A percentile compares a stretch with the other conserved stretches of the same genome.
Evolutionary conservation across 345 rosid species (phyloP).

Genomic region (Kernera saxatilis): DNA sequence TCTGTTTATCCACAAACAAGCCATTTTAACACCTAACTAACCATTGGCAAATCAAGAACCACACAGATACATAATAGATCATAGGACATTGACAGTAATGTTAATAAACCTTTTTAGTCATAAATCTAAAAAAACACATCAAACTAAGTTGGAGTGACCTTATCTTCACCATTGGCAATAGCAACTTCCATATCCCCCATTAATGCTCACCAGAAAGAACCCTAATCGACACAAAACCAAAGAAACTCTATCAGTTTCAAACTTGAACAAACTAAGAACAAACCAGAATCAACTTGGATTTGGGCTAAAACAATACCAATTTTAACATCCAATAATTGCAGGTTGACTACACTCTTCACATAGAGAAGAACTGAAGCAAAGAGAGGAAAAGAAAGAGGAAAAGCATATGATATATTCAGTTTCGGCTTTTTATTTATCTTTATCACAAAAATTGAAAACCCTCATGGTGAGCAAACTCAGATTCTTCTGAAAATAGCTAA

Average conservation of each 20-base stretch:
- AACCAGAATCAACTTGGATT: neutral
- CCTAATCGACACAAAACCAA: slow-evolving; percentile 27
- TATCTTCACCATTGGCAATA: slow-evolving; percentile 35
- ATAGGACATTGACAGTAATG: slow-evolving; percentile 8
- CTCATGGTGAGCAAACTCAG: slow-evolving; percentile 37
- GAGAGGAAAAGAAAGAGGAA: slow-evolving; percentile 14
- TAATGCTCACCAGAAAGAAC: slow-evolving; percentile 12
- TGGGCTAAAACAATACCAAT: neutral
- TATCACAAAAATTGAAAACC: neutral
- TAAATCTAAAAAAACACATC: neutral
- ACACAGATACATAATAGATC: neutral
- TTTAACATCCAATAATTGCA: neutral
- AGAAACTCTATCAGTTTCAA: neutral
- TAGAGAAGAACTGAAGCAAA: neutral
- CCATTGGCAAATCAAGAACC: slow-evolving; percentile 15
- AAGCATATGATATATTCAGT: neutral
- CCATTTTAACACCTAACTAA: neutral
- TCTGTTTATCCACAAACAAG: slow-evolving; percentile 26
- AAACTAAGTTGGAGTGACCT: slow-evolving; percentile 32
- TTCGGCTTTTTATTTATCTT: neutral
- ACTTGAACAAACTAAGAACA: neutral
- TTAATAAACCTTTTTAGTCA: neutral
- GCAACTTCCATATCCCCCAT: slow-evolving; percentile 47
- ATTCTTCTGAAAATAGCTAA: slow-evolving; percentile 33
- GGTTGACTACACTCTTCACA: neutral